These are phyloP conservation scores for Guyanaporus albipodus DNA, from an alignment of 768 basidiomycete species.

Conservation along the genomic window DNA sequence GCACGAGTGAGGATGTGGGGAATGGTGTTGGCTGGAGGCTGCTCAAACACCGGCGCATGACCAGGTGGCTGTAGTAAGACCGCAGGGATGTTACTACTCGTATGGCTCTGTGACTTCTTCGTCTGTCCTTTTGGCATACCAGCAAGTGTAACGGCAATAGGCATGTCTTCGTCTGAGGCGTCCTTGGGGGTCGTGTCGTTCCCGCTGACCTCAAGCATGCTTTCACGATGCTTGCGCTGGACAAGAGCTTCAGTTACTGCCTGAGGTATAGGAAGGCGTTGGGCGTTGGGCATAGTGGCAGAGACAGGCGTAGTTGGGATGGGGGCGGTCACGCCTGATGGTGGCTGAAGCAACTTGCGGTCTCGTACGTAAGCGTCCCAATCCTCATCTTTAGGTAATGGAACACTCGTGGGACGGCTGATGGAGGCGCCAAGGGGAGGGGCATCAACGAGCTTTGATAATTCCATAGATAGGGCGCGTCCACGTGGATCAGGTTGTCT, in stretches of 20 bases:
- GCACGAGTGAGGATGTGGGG: conserved; percentile 24
- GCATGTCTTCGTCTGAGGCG: conserved; percentile 33
- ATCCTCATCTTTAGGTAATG: conserved; percentile 59
- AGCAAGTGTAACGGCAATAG: conserved; percentile 26
- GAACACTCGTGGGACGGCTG: conserved; percentile 66
- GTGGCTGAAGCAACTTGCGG: conserved; percentile 80
- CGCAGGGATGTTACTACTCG: conserved; percentile 23
- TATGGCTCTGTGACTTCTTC: conserved; percentile 19
- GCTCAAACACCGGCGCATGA: conserved; percentile 27
- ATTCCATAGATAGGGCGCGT: conserved; percentile 71
- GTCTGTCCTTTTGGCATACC: conserved; percentile 5
- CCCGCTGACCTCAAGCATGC: conserved; percentile 47
- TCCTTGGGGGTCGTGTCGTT: conserved; percentile 31
- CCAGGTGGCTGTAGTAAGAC: conserved; percentile 30
- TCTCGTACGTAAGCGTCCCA: conserved; percentile 89
- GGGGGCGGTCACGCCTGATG: conserved; percentile 74
- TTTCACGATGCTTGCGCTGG: conserved; percentile 69
- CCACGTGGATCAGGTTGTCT: conserved; percentile 64
- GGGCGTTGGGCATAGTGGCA: conserved; percentile 30
- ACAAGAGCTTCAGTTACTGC: conserved; percentile 75
- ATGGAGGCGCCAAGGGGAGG: conserved; percentile 50
- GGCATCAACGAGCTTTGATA: conserved; percentile 44
- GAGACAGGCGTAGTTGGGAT: conserved; percentile 57
- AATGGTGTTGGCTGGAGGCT: conserved; percentile 12
- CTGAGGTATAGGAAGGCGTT: conserved; percentile 55